A percentile compares a stretch with the other conserved stretches of the same genome.
Conservation (phyloP, 345 rosid genomes). For the Dimocarpus longan region DNA sequence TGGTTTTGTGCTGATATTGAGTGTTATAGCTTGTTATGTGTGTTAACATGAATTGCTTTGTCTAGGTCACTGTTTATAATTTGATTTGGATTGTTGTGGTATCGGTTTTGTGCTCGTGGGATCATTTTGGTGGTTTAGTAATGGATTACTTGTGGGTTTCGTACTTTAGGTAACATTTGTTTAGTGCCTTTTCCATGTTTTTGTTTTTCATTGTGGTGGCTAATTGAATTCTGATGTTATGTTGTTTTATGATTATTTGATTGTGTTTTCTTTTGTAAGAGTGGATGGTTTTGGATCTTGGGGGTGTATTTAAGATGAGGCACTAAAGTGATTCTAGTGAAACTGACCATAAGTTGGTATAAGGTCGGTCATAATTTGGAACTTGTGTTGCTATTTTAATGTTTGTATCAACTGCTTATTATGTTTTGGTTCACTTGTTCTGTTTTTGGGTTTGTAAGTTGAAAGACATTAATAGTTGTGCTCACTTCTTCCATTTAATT, state of each 20-base stretch:
- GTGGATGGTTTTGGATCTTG: neutral
- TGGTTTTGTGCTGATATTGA: neutral
- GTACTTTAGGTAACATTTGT: too few species aligned
- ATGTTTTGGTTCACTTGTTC: conserved; percentile 1
- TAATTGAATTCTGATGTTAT: neutral
- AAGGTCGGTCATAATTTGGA: neutral
- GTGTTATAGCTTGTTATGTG: neutral
- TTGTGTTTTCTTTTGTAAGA: neutral
- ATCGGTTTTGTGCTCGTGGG: neutral
- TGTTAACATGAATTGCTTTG: neutral
- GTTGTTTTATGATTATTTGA: neutral
- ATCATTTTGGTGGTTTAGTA: neutral
- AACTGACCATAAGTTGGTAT: too few species aligned
- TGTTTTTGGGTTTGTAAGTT: conserved; percentile 16
- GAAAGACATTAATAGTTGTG: neutral
- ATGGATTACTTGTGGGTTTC: too few species aligned
- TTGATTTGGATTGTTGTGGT: neutral
- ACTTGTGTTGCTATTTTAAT: too few species aligned
- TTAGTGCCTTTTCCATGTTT: too few species aligned
- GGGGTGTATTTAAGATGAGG: neutral
- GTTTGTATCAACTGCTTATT: neutral
- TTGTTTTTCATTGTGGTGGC: neutral
- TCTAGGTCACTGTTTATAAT: neutral
- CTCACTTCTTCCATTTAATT: neutral
- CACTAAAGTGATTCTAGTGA: too few species aligned